Conservation (phyloP, 2,329 filamentous ascomycete species). For the Arthrobotrys sinensis region DNA sequence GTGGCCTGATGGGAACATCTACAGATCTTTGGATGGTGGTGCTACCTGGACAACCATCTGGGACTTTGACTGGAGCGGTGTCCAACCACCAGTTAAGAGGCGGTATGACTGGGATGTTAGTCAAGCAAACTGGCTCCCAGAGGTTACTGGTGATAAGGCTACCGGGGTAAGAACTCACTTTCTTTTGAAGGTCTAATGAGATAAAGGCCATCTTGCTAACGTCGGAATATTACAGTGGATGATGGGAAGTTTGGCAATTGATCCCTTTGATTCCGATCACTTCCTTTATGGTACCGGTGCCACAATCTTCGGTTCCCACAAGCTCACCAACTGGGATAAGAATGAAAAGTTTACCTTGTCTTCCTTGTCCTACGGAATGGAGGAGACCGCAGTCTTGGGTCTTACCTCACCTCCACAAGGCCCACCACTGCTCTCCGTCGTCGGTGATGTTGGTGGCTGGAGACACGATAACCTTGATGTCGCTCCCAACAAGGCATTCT, state of each 20-base stretch:
- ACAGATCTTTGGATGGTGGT: conserved; percentile 73
- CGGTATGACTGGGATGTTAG: conserved; percentile 71
- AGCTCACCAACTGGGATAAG: conserved; percentile 73
- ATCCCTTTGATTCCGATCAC: conserved; percentile 74
- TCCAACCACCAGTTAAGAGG: conserved; percentile 69
- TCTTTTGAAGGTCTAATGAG: conserved; percentile 57
- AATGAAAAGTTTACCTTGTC: conserved; percentile 70
- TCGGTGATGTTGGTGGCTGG: conserved; percentile 73
- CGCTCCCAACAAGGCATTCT: conserved; percentile 70
- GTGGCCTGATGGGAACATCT: conserved; percentile 73
- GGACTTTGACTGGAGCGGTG: conserved; percentile 69
- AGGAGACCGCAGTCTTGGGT: conserved; percentile 72
- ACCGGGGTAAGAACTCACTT: conserved; percentile 64
- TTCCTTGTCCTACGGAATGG: conserved; percentile 73
- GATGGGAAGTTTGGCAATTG: conserved; percentile 75
- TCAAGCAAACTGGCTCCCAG: conserved; percentile 64
- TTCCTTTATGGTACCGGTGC: conserved; percentile 75
- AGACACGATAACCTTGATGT: conserved; percentile 68
- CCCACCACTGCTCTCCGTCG: conserved; percentile 71
- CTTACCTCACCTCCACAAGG: conserved; percentile 72
- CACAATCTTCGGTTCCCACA: conserved; percentile 72
- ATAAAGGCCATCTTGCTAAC: conserved; percentile 64
- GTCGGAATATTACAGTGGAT: conserved; percentile 72
- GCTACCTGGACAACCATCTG: conserved; percentile 73
- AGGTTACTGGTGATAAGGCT: conserved; percentile 48